These are phyloP conservation scores for Gaeumannomyces sp. DNA, from an alignment of 2,329 filamentous ascomycete genomes.

Conservation along the genomic window DNA sequence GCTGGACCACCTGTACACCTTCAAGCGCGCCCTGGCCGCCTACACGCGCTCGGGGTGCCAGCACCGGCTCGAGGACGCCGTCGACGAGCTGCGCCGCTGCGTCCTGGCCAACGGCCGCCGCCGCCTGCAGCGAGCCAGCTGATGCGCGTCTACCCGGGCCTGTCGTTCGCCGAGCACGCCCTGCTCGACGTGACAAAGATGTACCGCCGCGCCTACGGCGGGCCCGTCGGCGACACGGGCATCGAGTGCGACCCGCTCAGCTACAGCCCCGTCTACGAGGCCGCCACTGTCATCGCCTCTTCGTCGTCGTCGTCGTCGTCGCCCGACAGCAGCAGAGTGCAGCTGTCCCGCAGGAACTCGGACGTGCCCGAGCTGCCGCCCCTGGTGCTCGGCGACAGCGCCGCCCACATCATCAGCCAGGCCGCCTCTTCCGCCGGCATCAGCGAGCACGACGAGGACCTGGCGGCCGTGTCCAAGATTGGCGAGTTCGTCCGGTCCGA, in stretches of 20 bases:
- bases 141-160: conserved; percentile 48
- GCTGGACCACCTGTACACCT: conserved; percentile 57
- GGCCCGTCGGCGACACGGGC: conserved; percentile 36
- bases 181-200: conserved; percentile 49
- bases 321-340: conserved; percentile 3
- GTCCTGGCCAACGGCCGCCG: conserved; percentile 47
- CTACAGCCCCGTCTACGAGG: conserved; percentile 16
- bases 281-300: background rate
- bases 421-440: background rate
- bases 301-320: conserved; percentile 17
- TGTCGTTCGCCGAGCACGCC: conserved; percentile 43
- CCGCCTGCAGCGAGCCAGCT: conserved; percentile 46
- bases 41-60: conserved; percentile 37
- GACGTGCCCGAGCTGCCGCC: background rate
- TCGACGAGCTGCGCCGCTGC: conserved; percentile 56
- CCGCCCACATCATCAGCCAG: background rate
- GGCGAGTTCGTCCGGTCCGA: background rate
- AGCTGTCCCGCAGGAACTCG: too few species aligned
- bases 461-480: background rate
- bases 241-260: conserved; percentile 35
- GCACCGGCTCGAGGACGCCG: conserved; percentile 50
- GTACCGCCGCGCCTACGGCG: conserved; percentile 52
- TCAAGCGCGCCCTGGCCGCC: conserved; percentile 54
- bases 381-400: background rate
- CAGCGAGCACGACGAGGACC: background rate